Conservation (phyloP, 73 alveolate species). For the Tetrahymena thermophila region DNA sequence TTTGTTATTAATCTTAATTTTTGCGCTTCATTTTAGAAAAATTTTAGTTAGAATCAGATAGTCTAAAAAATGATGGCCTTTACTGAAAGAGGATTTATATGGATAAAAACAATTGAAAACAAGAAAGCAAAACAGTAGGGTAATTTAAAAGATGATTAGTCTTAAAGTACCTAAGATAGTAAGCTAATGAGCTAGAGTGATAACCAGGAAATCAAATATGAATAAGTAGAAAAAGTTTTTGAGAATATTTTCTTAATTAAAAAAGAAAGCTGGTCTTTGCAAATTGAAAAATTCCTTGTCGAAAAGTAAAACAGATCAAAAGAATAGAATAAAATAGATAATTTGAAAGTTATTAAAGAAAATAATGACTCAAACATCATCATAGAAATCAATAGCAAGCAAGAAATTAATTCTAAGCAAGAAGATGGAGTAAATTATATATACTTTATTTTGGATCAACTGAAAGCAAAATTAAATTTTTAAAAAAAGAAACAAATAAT, state of each 20-base stretch:
- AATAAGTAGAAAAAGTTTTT: neutral
- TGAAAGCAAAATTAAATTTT: neutral
- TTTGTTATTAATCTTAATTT: neutral
- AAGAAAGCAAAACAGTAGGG: neutral
- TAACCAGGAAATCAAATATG: neutral
- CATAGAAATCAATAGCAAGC: neutral
- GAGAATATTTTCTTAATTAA: neutral
- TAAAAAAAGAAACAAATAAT: neutral
- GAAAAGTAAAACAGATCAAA: neutral
- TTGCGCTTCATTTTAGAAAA: neutral
- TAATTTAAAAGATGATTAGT: neutral
- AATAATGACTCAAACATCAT: neutral
- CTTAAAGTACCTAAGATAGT: neutral
- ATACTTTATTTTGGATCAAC: neutral
- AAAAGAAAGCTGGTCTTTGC: neutral
- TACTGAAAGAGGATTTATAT: neutral
- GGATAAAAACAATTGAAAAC: neutral
- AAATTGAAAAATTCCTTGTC: neutral
- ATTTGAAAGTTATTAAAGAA: neutral
- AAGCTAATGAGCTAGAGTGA: neutral
- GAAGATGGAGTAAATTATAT: neutral
- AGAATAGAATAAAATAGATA: neutral
- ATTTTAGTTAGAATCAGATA: neutral
- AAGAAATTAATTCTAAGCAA: neutral
- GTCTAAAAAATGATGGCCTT: neutral